Evolutionary conservation across 2,329 filamentous ascomycete species (phyloP), one percentile per base, ranked within the genome.

Genomic region (Penicillium brevicompactum): DNA sequence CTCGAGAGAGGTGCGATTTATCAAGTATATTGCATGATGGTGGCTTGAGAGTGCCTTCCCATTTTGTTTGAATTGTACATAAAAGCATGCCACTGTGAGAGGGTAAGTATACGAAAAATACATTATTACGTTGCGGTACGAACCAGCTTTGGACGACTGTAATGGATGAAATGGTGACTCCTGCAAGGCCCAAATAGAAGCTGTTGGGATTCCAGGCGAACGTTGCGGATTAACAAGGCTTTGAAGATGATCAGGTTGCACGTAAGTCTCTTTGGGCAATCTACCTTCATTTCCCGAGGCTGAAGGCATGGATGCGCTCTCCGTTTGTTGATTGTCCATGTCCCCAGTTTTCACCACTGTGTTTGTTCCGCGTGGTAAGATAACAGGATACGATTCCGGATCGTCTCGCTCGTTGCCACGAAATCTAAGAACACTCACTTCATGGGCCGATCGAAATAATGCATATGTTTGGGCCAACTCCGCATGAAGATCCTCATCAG

Each of bases 1-100:
- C 56, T 93, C 89, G 42, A 84, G 81, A 16, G 90, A 74, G 1
- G 85, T 91, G 42, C 91, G 85, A 64, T 89, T 82, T 71, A 83
- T 84, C 4, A 97, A 79, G 71, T 97, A 97, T 10, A 96, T 80
- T 13, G 92, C 92, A 56, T 88, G 86, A 75, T 96, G 86, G 62
- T 88, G 87, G 57, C 85, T 83, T 22, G 83, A 71, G 4, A 74
- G 69, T 53, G 74, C 73, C 34, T 78, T 80, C 27, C 78, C 70
- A 11, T 82, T 71, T 49, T 82, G 75, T 59, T 71, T 82, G 67
- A 78, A 83, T 8, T 81, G 80, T 22, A 96, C 77, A 68, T 94
- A 96, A 73, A 96, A 90, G 76, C 91, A 96, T 46, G 92, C 92
- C 21, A 93, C 85, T 67, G 82, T 78, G 38, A 41, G 24, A 41